A percentile compares a stretch with the other conserved stretches of the same genome.
phyloP scores from a whole-genome alignment of 805 yeast species.

The Metschnikowia similis region DNA sequence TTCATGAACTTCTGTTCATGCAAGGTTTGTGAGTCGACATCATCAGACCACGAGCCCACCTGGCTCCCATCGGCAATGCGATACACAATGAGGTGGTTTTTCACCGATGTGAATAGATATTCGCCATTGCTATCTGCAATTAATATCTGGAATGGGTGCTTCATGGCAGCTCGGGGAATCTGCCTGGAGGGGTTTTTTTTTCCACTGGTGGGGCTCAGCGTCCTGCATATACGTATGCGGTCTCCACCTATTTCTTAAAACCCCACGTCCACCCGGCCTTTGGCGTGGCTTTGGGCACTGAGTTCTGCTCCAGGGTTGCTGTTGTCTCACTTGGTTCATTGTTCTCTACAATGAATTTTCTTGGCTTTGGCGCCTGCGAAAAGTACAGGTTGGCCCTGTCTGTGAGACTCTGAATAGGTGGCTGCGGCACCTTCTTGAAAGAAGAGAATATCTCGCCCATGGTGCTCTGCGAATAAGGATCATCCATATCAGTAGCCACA shows the following conservation, averaged over 20 bases:
- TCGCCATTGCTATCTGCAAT: slow-evolving; percentile 42
- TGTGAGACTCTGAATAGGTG: slow-evolving; percentile 1
- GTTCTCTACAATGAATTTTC: slow-evolving; percentile 12
- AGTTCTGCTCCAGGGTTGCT: background rate
- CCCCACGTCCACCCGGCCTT: slow-evolving; percentile 16
- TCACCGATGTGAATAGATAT: slow-evolving; percentile 51
- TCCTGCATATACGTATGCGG: slow-evolving; percentile 8
- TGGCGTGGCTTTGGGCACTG: slow-evolving; percentile 1
- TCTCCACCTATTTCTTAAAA: slow-evolving; percentile 10
- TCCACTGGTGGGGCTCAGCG: slow-evolving; percentile 7
- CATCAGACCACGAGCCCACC: slow-evolving; percentile 64
- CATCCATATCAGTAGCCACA: slow-evolving; percentile 22
- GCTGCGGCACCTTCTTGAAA: slow-evolving; percentile 13
- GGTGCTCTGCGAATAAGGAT: slow-evolving; percentile 11
- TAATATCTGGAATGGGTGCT: slow-evolving; percentile 68
- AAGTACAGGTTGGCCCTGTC: slow-evolving; percentile 13
- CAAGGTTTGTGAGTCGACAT: slow-evolving; percentile 49
- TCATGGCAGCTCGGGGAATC: slow-evolving; percentile 32
- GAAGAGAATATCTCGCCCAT: slow-evolving; percentile 13
- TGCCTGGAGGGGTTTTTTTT: slow-evolving; percentile 1
- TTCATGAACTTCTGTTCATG: slow-evolving; percentile 37
- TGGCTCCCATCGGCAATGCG: slow-evolving; percentile 33
- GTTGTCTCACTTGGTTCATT: background rate
- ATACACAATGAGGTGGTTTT: slow-evolving; percentile 57
- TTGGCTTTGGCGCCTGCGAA: slow-evolving; percentile 16